Evolutionary conservation across 2,329 filamentous ascomycete genomes (phyloP).

Genomic region (Sclerotinia sclerotiorum): DNA sequence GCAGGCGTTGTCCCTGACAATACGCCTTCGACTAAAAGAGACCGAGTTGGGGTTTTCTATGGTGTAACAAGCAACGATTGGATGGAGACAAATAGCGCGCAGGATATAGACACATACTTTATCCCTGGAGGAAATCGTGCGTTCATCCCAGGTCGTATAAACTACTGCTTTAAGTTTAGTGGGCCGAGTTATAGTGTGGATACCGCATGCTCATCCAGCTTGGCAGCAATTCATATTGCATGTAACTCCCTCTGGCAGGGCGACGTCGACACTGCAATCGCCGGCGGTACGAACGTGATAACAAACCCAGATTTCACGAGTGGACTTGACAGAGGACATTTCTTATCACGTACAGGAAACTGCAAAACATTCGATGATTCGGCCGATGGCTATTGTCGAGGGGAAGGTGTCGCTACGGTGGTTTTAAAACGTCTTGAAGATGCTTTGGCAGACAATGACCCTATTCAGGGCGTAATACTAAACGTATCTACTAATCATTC

Average conservation of each 20-base stretch:
- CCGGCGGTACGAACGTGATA: conserved; percentile 43
- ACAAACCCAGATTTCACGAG: conserved; percentile 42
- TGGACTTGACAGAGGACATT: conserved; percentile 24
- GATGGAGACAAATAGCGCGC: conserved; percentile 33
- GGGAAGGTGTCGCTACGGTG: conserved; percentile 52
- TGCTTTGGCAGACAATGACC: too few species aligned
- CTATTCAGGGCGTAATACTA: too few species aligned
- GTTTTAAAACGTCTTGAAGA: too few species aligned
- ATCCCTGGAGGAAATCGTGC: conserved; percentile 33
- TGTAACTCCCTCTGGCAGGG: conserved; percentile 49
- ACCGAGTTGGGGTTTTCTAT: conserved; percentile 32
- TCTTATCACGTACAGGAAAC: conserved; percentile 27
- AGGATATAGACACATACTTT: conserved; percentile 36
- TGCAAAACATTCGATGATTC: conserved; percentile 54
- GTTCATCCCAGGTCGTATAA: conserved; percentile 39
- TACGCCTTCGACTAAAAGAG: conserved; percentile 26
- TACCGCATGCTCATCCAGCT: conserved; percentile 57
- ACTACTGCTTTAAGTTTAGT: conserved; percentile 44
- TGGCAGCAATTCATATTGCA: conserved; percentile 55
- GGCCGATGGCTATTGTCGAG: conserved; percentile 64
- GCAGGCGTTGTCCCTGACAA: conserved; percentile 61
- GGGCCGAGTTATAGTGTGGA: conserved; percentile 57
- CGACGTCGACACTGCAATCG: conserved; percentile 47
- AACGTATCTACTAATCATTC: too few species aligned
- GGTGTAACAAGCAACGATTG: conserved; percentile 35